Percentiles rank a stretch among this genome's conserved stretches.
Conservation (phyloP, 352 stramenopile genomes). For the Phytophthora boehmeriae region DNA sequence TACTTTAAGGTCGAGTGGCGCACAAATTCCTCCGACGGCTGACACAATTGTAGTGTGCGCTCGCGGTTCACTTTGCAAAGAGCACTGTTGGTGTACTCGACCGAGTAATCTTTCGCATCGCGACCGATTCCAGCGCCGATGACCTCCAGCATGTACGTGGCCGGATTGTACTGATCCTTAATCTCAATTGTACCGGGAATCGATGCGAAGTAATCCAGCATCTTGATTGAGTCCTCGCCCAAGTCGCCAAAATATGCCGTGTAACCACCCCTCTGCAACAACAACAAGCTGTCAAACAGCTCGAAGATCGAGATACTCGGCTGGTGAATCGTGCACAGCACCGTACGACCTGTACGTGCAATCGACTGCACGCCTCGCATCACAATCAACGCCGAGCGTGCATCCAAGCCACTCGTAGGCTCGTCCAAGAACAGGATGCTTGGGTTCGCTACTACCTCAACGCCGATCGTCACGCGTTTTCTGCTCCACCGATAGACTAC, state of each 20-base stretch:
- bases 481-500: slow-evolving; percentile 81
- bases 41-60: slow-evolving; percentile 17
- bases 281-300: slow-evolving; percentile 89
- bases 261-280: slow-evolving; percentile 73
- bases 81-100: slow-evolving; percentile 44
- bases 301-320: slow-evolving; percentile 91
- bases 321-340: slow-evolving; percentile 76
- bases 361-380: slow-evolving; percentile 88
- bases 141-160: slow-evolving; percentile 86
- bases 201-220: slow-evolving; percentile 86
- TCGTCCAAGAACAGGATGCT: slow-evolving; percentile 95
- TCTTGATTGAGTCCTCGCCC: slow-evolving; percentile 71
- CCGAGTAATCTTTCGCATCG: slow-evolving; percentile 48
- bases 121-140: slow-evolving; percentile 65
- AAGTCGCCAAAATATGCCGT: slow-evolving; percentile 90
- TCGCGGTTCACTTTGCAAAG: slow-evolving; percentile 29
- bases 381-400: slow-evolving; percentile 83
- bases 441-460: slow-evolving; percentile 92
- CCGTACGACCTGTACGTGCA: slow-evolving; percentile 82
- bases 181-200: slow-evolving; percentile 69
- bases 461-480: slow-evolving; percentile 93
- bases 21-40: slow-evolving; percentile 32
- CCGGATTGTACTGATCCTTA: slow-evolving; percentile 81
- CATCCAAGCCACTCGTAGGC: slow-evolving; percentile 90
- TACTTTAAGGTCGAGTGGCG: slow-evolving; percentile 56